A percentile compares a stretch with the other conserved stretches of the same genome.
These are phyloP conservation scores for Quercus berberidifolia DNA, from an alignment of 306 rosid species.

Conservation along the genomic window DNA sequence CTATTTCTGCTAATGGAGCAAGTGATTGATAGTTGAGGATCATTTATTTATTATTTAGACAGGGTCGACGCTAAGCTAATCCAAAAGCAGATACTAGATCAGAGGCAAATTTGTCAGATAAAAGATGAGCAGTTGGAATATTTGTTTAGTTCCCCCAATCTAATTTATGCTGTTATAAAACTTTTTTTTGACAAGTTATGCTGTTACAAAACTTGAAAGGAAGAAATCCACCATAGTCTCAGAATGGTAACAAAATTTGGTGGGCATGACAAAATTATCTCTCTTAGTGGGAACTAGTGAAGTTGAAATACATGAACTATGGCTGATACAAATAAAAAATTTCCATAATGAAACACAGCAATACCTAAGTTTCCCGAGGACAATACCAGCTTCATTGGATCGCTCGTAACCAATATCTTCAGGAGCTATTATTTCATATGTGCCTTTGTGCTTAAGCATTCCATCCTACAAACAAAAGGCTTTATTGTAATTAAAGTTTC, in stretches of 20 bases:
- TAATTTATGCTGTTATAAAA: too few species aligned
- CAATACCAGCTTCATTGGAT: conserved; percentile 88
- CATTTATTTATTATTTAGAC: background rate
- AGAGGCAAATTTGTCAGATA: background rate
- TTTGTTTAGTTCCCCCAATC: too few species aligned
- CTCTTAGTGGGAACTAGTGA: background rate
- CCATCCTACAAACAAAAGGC: conserved; percentile 65
- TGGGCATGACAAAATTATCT: background rate
- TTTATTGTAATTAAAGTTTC: background rate
- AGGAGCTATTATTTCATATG: conserved; percentile 92
- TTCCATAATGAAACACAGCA: conserved; percentile 3
- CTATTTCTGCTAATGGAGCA: background rate
- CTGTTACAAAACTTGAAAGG: background rate
- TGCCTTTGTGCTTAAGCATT: conserved; percentile 90
- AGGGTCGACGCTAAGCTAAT: background rate
- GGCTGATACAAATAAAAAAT: background rate
- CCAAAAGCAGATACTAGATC: background rate
- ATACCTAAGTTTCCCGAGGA: conserved; percentile 95
- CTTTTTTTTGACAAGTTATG: background rate
- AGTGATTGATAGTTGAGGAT: background rate
- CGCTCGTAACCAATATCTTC: conserved; percentile 89
- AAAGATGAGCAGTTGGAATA: background rate
- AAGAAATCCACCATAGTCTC: background rate
- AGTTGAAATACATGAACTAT: background rate
- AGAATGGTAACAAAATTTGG: background rate